phyloP scores from a whole-genome alignment of 805 yeast genomes.

The Ogataea polymorpha region DNA sequence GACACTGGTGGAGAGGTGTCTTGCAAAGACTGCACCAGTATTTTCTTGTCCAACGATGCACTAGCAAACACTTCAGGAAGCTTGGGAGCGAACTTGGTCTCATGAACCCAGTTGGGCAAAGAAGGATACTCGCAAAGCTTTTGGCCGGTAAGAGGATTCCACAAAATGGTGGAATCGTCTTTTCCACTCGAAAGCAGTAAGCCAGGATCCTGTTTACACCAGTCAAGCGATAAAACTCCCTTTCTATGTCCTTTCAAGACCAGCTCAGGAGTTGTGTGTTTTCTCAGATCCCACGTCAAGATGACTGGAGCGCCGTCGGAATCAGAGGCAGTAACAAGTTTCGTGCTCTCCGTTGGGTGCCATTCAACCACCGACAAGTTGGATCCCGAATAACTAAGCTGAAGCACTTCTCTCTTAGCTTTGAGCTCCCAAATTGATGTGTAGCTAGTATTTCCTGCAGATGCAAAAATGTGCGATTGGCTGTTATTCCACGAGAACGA shows the following conservation, averaged over 20 bases:
- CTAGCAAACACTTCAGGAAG: conserved; percentile 89
- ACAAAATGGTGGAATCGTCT: conserved; percentile 80
- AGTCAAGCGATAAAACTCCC: conserved; percentile 87
- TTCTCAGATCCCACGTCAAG: conserved; percentile 90
- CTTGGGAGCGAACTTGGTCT: conserved; percentile 80
- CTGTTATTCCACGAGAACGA: conserved; percentile 86
- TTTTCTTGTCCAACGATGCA: conserved; percentile 83
- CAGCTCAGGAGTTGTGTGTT: conserved; percentile 84
- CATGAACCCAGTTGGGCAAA: conserved; percentile 90
- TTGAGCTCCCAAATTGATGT: conserved; percentile 94
- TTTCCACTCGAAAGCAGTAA: conserved; percentile 87
- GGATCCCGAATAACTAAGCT: conserved; percentile 70
- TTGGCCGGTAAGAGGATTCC: conserved; percentile 82
- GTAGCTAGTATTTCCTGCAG: conserved; percentile 81
- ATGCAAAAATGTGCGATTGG: conserved; percentile 82
- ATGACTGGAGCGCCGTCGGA: conserved; percentile 77
- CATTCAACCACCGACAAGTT: conserved; percentile 82
- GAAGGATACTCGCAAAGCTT: conserved; percentile 86
- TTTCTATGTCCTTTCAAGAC: conserved; percentile 76
- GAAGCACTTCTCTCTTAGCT: conserved; percentile 83
- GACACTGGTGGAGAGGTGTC: conserved; percentile 66
- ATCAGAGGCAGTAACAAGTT: conserved; percentile 82
- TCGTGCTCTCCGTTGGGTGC: conserved; percentile 91
- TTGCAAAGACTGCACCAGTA: conserved; percentile 81
- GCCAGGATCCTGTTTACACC: conserved; percentile 83